Evolutionary conservation across 345 rosid species (phyloP).

Genomic region (Camelina hispida): DNA sequence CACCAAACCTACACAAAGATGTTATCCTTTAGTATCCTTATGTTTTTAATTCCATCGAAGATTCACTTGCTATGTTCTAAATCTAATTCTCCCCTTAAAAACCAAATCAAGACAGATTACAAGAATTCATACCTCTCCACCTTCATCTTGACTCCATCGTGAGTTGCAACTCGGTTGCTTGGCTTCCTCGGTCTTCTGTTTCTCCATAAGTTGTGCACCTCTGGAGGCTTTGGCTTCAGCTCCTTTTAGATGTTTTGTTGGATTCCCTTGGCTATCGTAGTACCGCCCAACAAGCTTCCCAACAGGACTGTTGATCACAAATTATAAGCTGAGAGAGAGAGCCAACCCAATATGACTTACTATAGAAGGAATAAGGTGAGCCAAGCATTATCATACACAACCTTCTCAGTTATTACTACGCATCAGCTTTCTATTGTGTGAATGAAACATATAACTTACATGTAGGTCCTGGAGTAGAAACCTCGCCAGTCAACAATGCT

Average conservation of each 20-base stretch:
- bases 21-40: conserved; percentile 13
- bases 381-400: not conserved
- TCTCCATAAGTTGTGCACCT: conserved; percentile 90
- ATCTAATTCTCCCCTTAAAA: not conserved
- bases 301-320: conserved; percentile 58
- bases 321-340: conserved; percentile 12
- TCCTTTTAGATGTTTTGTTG: conserved; percentile 88
- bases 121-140: conserved; percentile 71
- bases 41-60: not conserved
- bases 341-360: conserved; percentile 7
- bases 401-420: not conserved
- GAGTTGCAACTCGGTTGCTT: conserved; percentile 88
- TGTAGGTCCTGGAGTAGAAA: conserved; percentile 82
- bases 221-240: conserved; percentile 92
- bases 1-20: conserved; percentile 79
- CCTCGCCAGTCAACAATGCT: conserved; percentile 92
- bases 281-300: conserved; percentile 92
- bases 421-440: not conserved
- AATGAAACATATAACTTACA: conserved; percentile 53
- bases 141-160: conserved; percentile 90
- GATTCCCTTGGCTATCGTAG: conserved; percentile 76
- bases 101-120: not conserved
- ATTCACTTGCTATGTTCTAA: not conserved
- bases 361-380: not conserved
- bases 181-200: conserved; percentile 90